These are phyloP conservation scores for Candida broadrunensis DNA, from an alignment of 805 yeast species.

Conservation along the genomic window DNA sequence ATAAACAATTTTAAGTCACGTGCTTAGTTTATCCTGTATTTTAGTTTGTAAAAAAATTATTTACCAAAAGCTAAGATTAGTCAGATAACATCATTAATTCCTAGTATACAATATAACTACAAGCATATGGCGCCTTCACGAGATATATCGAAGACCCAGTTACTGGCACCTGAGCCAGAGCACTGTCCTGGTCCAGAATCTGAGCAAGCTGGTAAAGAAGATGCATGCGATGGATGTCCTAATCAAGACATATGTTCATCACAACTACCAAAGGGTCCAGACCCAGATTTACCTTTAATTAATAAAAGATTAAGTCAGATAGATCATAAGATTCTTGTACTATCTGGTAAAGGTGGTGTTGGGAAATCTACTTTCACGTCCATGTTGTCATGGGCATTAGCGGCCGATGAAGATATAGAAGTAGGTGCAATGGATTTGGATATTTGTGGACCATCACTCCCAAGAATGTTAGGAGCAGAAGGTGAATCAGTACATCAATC, in stretches of 20 bases:
- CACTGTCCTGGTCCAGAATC: conserved; percentile 99
- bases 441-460: conserved; percentile 96
- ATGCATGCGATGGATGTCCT: conserved; percentile 94
- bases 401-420: conserved; percentile 74
- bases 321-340: conserved; percentile 74
- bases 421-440: conserved; percentile 97
- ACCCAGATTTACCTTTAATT: conserved; percentile 83
- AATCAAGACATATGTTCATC: conserved; percentile 88
- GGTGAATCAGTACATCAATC: conserved; percentile 86
- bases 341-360: conserved; percentile 92
- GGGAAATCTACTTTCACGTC: conserved; percentile 96
- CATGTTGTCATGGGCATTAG: conserved; percentile 95
- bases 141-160: conserved; percentile 13
- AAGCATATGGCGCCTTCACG: conserved; percentile 24
- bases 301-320: conserved; percentile 60
- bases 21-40: too few species aligned
- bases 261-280: conserved; percentile 85
- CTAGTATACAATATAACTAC: too few species aligned
- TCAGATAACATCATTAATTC: too few species aligned
- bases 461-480: conserved; percentile 89
- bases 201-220: conserved; percentile 88
- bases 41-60: too few species aligned
- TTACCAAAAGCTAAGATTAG: too few species aligned
- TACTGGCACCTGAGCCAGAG: conserved; percentile 80
- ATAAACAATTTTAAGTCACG: too few species aligned